Evolutionary conservation across 805 yeast species (phyloP), one percentile per base, ranked within the genome.

Genomic region (Jamesozyma rosinii): DNA sequence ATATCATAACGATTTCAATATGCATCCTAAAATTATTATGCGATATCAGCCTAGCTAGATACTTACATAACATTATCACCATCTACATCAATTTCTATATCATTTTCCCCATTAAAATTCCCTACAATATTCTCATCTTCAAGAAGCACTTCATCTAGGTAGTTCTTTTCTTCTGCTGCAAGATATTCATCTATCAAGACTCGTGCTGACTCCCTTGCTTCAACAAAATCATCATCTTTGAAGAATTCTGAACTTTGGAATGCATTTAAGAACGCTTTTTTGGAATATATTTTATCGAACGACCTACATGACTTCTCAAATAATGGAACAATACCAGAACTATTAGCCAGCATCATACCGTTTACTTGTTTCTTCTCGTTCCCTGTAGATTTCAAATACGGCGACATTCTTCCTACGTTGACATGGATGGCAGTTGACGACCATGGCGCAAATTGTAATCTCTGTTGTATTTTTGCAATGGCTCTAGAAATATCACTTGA

Each of bases 401-500:
- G 81, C 9, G 95, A 83, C 49, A 77, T 79, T 44, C 75, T 72
- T 0, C 95, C 88, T 38, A 79, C 68, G 6, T 90, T 88, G 0
- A 88, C 68, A 55, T 87, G 92, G 5, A 88, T 73, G 6, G 88
- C 74, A 0, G 88, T 75, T 0, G 92, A 79, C 0, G 87, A 76
- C 88, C 95, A 84, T 0, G 95, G 92, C 3, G 86, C 86, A 65
- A 87, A 92, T 22, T 75, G 70, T 1, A 87, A 70, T 43, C 90
- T 63, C 41, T 76, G 76, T 49, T 81, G 81, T 0, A 84, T 78
- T 49, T 79, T 77, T 2, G 74, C 55, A 17, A 76, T 64, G 1
- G 84, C 87, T 55, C 79, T 81, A 40, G 80, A 80, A 3, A 84
- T 73, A 51, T 89, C 97, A 3, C 68, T 66, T 41, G 81, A 85